Conservation (phyloP, 257 asterid genomes). For the Solanum microdontum region DNA sequence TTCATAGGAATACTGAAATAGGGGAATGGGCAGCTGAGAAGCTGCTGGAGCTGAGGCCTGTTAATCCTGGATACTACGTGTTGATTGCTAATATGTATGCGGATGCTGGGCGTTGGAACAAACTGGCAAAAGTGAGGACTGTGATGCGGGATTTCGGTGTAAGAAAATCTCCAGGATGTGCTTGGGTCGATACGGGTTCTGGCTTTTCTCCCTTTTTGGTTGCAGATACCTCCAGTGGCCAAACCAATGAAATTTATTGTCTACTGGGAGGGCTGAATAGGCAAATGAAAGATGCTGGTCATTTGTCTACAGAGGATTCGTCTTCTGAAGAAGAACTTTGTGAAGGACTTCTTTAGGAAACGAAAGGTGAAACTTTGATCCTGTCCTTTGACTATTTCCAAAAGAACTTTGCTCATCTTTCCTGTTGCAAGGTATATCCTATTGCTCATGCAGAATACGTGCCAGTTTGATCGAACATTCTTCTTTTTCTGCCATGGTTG, state of each 20-base stretch:
- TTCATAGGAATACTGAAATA: constrained; percentile 53
- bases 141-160: constrained; percentile 75
- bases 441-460: neutral
- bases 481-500: neutral
- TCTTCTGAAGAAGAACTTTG: constrained; percentile 26
- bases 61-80: constrained; percentile 58
- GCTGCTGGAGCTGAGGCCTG: constrained; percentile 53
- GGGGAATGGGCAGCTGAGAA: constrained; percentile 92
- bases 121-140: constrained; percentile 55
- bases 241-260: constrained; percentile 27
- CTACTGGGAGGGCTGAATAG: constrained; percentile 35
- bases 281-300: constrained; percentile 53
- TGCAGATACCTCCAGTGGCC: constrained; percentile 42
- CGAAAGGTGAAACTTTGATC: neutral
- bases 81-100: constrained; percentile 85
- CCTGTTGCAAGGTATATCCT: neutral
- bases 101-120: constrained; percentile 67
- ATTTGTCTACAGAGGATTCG: constrained; percentile 18
- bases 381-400: neutral
- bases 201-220: constrained; percentile 58
- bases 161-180: constrained; percentile 71
- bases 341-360: constrained; percentile 12
- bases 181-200: constrained; percentile 63
- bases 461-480: neutral
- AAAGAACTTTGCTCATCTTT: neutral